phyloP scores from a whole-genome alignment of 2,329 filamentous ascomycete species.

The Scedosporium boydii region DNA sequence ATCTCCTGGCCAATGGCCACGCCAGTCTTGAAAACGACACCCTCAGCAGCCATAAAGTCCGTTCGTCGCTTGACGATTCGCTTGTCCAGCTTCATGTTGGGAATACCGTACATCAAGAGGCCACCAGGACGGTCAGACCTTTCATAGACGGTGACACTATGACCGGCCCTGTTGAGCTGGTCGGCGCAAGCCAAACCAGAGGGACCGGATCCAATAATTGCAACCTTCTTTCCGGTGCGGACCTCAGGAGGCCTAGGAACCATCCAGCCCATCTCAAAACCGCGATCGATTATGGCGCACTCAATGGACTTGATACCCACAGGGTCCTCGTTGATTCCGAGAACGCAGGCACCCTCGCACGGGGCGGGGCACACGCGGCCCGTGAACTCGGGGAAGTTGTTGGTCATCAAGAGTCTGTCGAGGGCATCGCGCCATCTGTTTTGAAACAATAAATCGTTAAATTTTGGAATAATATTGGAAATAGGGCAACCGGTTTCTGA shows the following conservation, averaged over 20 bases:
- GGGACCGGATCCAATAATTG: slow-evolving; percentile 85
- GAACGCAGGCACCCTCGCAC: slow-evolving; percentile 90
- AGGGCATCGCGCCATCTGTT: slow-evolving; percentile 85
- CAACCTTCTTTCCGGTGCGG: slow-evolving; percentile 80
- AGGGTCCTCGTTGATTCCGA: slow-evolving; percentile 93
- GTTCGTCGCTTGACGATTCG: slow-evolving; percentile 91
- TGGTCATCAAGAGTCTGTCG: slow-evolving; percentile 86
- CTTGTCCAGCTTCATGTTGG: slow-evolving; percentile 99
- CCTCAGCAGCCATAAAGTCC: slow-evolving; percentile 88
- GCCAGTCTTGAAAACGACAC: slow-evolving; percentile 71
- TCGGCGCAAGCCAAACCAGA: slow-evolving; percentile 85
- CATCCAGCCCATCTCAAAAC: slow-evolving; percentile 99
- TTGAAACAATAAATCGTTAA: slow-evolving; percentile 74
- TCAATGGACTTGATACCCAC: slow-evolving; percentile 98
- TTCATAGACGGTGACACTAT: slow-evolving; percentile 84
- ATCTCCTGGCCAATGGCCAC: slow-evolving; percentile 69
- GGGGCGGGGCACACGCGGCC: slow-evolving; percentile 94
- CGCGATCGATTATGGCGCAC: slow-evolving; percentile 94
- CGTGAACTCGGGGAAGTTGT: slow-evolving; percentile 98
- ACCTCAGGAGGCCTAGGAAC: slow-evolving; percentile 66
- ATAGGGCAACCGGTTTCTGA: slow-evolving; percentile 94
- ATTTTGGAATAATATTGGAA: slow-evolving; percentile 95
- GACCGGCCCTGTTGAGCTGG: slow-evolving; percentile 88
- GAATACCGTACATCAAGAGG: slow-evolving; percentile 95
- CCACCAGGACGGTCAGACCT: slow-evolving; percentile 84